Conservation (phyloP, 2,329 filamentous ascomycete species). For the Chalaropsis thielavioides region DNA sequence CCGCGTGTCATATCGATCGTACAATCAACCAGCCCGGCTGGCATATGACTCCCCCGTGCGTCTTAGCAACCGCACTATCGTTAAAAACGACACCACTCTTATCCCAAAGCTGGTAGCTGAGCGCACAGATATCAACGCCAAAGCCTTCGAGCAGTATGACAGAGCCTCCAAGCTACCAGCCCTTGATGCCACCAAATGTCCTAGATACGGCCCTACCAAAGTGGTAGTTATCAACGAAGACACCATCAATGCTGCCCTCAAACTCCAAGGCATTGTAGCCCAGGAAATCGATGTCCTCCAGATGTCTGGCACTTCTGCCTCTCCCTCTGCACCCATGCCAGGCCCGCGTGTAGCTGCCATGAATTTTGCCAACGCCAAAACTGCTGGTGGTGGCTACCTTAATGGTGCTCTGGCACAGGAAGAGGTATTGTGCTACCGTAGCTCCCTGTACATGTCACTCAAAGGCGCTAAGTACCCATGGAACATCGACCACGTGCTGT, state of each 20-base stretch:
- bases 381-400: constrained; percentile 49
- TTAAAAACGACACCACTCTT: not conserved
- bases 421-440: constrained; percentile 53
- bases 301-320: not conserved
- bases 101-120: not conserved
- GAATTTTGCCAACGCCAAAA: constrained; percentile 13
- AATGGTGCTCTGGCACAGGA: constrained; percentile 51
- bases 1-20: not conserved
- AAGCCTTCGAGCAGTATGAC: not conserved
- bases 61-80: not conserved
- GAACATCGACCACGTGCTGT: constrained; percentile 36
- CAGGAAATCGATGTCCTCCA: not conserved
- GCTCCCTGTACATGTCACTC: constrained; percentile 37
- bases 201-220: not conserved
- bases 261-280: not conserved
- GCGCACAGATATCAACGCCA: not conserved
- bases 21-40: not conserved
- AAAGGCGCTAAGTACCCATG: constrained; percentile 39
- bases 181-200: not conserved
- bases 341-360: not conserved
- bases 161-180: not conserved
- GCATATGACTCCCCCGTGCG: not conserved
- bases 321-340: not conserved
- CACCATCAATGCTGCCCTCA: constrained; percentile 7
- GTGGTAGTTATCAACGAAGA: constrained; percentile 5